Conservation (phyloP, 306 rosid species). For the Vigna unguiculata region DNA sequence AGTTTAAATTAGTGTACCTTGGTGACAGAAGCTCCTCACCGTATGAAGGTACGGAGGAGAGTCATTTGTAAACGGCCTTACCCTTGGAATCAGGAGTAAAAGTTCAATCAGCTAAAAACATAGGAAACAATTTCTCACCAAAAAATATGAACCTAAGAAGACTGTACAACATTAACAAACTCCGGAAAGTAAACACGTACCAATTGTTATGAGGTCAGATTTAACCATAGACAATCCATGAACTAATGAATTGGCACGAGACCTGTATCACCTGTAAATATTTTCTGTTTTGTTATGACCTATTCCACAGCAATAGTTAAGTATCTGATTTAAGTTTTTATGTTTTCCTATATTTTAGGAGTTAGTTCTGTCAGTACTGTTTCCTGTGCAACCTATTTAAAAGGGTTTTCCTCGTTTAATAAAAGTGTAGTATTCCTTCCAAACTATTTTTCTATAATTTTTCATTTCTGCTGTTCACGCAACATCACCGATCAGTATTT, state of each 20-base stretch:
- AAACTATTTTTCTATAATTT: too few species aligned
- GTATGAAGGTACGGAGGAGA: background rate
- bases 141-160: background rate
- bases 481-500: background rate
- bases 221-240: background rate
- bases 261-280: too few species aligned
- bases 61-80: background rate
- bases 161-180: conserved; percentile 10
- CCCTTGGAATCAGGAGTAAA: background rate
- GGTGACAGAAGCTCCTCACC: background rate
- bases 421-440: too few species aligned
- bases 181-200: conserved; percentile 25
- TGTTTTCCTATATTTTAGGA: too few species aligned
- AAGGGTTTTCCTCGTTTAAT: too few species aligned
- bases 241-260: background rate
- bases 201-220: background rate
- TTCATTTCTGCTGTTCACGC: too few species aligned
- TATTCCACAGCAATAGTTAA: too few species aligned
- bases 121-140: background rate
- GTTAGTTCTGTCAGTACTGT: too few species aligned
- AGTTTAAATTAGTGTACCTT: background rate
- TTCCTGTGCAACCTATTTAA: too few species aligned
- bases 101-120: conserved; percentile 2
- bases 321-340: too few species aligned
- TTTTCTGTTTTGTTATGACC: too few species aligned